Conservation (phyloP, 1,284 basidiomycete species). For the Bondarzewia mesenterica region DNA sequence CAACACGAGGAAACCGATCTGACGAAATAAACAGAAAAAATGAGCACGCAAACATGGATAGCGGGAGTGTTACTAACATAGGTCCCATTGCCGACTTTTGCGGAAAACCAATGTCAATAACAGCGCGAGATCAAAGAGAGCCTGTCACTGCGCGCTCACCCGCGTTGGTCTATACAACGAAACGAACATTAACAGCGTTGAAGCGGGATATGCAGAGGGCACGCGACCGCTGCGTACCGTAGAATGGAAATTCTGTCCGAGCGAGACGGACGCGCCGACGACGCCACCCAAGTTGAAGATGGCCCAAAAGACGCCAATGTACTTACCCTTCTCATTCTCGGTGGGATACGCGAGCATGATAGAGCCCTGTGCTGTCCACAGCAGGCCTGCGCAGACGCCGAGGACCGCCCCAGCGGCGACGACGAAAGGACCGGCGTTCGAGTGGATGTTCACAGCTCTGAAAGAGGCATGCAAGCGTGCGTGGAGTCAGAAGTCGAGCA, state of each 20-base stretch:
- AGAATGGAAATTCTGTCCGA: conserved; percentile 41
- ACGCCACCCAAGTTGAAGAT: conserved; percentile 64
- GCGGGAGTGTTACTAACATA: conserved; percentile 36
- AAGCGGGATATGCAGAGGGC: neutral
- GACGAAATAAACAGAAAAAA: neutral
- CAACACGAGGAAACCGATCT: conserved; percentile 71
- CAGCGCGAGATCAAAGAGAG: no score
- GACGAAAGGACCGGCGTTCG: conserved; percentile 52
- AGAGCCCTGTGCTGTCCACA: conserved; percentile 84
- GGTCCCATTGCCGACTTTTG: conserved; percentile 46
- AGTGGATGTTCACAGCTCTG: conserved; percentile 63
- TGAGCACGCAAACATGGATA: neutral
- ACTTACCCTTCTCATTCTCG: conserved; percentile 69
- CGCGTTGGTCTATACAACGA: conserved; percentile 22
- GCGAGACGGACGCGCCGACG: conserved; percentile 51
- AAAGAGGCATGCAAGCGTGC: neutral
- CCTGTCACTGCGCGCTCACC: conserved; percentile 7
- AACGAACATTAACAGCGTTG: conserved; percentile 5
- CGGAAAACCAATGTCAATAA: conserved; percentile 3
- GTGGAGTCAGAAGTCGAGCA: no score
- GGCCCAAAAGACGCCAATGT: conserved; percentile 68
- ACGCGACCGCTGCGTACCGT: conserved; percentile 22
- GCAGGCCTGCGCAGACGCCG: conserved; percentile 74
- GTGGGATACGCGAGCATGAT: conserved; percentile 82
- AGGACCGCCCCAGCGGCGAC: conserved; percentile 75